These are phyloP conservation scores for Boletus subparvulus DNA, from an alignment of 768 basidiomycete species.

Conservation along the genomic window DNA sequence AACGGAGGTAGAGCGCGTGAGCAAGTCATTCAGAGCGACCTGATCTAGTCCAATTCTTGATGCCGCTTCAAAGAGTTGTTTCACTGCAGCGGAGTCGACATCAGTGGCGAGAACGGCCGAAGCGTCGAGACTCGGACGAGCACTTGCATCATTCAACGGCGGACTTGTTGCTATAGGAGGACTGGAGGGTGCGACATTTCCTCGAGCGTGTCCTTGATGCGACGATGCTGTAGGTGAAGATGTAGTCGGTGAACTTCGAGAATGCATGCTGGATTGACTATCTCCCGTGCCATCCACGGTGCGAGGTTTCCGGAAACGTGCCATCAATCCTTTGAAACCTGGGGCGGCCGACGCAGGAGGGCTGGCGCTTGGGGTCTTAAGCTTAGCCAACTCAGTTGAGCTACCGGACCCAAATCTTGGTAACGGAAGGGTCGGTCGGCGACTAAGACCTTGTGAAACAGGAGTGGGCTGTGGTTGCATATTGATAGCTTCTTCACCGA, in stretches of 20 bases:
- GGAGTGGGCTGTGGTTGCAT: conserved; percentile 35
- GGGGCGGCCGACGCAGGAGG: conserved; percentile 75
- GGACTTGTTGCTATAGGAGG: conserved; percentile 9
- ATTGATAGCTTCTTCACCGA: conserved; percentile 53
- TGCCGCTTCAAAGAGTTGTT: conserved; percentile 76
- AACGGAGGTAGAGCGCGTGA: conserved; percentile 69
- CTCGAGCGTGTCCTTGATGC: conserved; percentile 34
- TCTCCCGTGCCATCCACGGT: conserved; percentile 26
- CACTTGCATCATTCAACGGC: conserved; percentile 13
- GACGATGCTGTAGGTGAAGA: conserved; percentile 36
- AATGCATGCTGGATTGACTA: conserved; percentile 33
- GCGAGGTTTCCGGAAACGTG: conserved; percentile 58
- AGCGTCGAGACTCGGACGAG: conserved; percentile 26
- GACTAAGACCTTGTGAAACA: conserved; percentile 38
- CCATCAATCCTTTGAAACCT: conserved; percentile 78
- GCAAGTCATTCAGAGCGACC: conserved; percentile 63
- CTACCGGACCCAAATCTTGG: conserved; percentile 36
- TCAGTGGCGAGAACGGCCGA: conserved; percentile 25
- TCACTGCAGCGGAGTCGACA: conserved; percentile 54
- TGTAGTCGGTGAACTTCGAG: conserved; percentile 33
- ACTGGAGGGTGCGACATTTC: conserved; percentile 30
- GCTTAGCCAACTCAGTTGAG: conserved; percentile 50
- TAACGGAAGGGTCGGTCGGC: conserved; percentile 51
- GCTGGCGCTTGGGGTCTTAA: conserved; percentile 54
- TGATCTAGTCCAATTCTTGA: conserved; percentile 74